Percentiles rank a stretch among this genome's conserved stretches.
Conservation (phyloP, 75 land plant genomes). For the Pinus tabuliformis region DNA sequence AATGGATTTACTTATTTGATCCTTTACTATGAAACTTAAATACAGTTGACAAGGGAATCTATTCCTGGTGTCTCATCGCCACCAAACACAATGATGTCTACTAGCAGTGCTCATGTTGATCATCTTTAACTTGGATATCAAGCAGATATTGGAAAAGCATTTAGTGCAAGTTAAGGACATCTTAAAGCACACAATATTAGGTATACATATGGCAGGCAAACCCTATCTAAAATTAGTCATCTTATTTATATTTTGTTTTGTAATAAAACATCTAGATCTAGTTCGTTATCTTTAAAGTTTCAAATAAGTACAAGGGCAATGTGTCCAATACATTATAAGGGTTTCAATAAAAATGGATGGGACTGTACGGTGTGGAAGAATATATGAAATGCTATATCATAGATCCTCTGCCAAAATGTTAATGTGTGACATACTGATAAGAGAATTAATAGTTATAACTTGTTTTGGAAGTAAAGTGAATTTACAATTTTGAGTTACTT, state of each 20-base stretch:
- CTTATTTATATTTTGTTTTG: neutral
- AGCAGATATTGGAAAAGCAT: neutral
- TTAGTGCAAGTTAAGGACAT: neutral
- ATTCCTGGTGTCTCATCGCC: neutral
- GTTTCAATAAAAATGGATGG: neutral
- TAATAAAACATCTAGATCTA: neutral
- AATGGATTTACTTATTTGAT: neutral
- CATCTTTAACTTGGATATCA: neutral
- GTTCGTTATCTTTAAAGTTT: too few relatives aligned
- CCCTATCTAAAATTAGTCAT: neutral
- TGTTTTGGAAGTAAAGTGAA: neutral
- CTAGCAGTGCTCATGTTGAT: neutral
- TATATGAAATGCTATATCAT: neutral
- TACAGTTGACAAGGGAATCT: neutral
- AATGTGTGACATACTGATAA: neutral
- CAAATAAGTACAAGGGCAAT: too few relatives aligned
- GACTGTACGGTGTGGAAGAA: neutral
- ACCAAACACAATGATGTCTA: neutral
- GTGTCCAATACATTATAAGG: too few relatives aligned
- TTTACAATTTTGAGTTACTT: neutral
- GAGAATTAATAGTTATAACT: neutral
- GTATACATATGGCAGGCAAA: neutral
- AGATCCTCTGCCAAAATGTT: neutral
- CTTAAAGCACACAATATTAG: neutral
- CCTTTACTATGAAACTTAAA: neutral